Base-by-base conservation (phyloP, 2,329 filamentous ascomycete genomes). In the Xylariaceae sp. region DNA sequence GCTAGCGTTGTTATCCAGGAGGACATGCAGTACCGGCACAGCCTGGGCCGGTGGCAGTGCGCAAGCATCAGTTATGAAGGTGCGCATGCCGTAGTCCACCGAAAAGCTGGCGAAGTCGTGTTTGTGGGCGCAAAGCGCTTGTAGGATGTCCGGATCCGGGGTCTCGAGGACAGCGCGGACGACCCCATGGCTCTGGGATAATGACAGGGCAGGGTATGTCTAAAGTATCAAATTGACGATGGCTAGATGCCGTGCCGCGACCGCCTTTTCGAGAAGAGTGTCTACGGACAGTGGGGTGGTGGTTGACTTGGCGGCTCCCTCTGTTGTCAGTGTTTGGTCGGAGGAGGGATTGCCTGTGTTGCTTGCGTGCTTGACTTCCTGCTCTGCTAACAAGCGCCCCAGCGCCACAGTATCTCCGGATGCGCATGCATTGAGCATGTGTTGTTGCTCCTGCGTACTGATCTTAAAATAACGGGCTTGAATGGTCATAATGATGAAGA, bases 11-110 rank as follows among this genome's bases (percentile, higher is more conserved):
- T 40, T 48, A 11, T 48, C 33, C 13, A 48, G 11, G 3, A 48
- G 44, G 40, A 48, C 35, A 32, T 48, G 44, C 33, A 48, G 9
- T 48, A 40, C 40, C 24, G 24, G 44, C 16, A 48, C 44, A 0
- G 24, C 24, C 44, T 48, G 16, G 16, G 33, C 2, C 6, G 24
- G 33, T 3, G 33, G 35, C 6, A 48, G 5, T 23, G 44, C 18
- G 33, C 44, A 48, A 1, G 35, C 35, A 23, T 48, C 26, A 2
- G 44, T 48, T n/a, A 48, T 6, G 7, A 48, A 40, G 16, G 10
- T 40, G 8, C 35, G 18, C 2, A 40, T 1, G 18, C 45, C 26
- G 8, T 20, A 10, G 20, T 40, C 45, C 3, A 40, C 11, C 0
- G 35, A 40, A 20, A 40, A 18, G 45, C 20, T 32, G 2, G 35